Conservation (phyloP, 306 rosid genomes). For the Casuarina cunninghamiana region DNA sequence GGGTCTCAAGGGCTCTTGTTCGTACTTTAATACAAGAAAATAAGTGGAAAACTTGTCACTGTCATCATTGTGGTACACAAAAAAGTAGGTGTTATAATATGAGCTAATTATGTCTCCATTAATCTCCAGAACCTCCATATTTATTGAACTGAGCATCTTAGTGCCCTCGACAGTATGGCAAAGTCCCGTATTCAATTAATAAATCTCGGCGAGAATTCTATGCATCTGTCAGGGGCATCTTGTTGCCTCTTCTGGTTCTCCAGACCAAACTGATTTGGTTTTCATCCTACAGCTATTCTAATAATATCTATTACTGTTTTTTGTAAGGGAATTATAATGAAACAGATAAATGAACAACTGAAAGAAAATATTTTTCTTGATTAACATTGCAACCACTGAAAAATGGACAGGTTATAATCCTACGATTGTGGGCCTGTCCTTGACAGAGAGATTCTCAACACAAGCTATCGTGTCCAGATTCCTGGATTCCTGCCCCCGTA, state of each 20-base stretch:
- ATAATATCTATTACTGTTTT: neutral
- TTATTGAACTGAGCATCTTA: conserved; percentile 22
- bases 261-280: neutral
- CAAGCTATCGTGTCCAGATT: conserved; percentile 25
- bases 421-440: conserved; percentile 12
- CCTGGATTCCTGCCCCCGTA: conserved; percentile 36
- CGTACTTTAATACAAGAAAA: conserved; percentile 19
- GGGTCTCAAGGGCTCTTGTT: conserved; percentile 17
- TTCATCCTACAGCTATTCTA: neutral
- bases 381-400: conserved; percentile 7
- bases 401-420: conserved; percentile 26
- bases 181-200: conserved; percentile 16
- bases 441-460: conserved; percentile 10
- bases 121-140: conserved; percentile 33
- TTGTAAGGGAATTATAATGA: neutral
- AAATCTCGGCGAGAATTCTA: conserved; percentile 11
- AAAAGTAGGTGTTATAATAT: conserved; percentile 22
- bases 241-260: conserved; percentile 11
- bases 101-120: conserved; percentile 30
- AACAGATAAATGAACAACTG: neutral
- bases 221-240: conserved; percentile 35
- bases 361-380: neutral
- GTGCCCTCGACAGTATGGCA: conserved; percentile 28
- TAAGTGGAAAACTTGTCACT: conserved; percentile 37
- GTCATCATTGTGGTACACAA: conserved; percentile 28